Evolutionary conservation across 352 stramenopile genomes (phyloP), one percentile per base, ranked within the genome.

Genomic region (Phytophthora pisi): DNA sequence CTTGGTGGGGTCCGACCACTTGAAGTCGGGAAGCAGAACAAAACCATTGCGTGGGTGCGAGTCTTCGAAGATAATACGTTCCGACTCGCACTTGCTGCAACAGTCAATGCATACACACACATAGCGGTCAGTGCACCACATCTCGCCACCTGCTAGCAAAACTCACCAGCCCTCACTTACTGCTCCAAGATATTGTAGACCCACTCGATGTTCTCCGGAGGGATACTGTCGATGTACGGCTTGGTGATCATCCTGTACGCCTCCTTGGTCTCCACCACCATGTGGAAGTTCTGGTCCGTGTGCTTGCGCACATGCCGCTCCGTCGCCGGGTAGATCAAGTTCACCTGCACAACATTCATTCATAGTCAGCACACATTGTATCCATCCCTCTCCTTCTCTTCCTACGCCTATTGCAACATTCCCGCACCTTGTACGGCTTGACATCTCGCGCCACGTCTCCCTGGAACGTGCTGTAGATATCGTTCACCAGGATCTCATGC

Each of bases 171-270:
- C 15, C 42, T 26, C 46, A 20, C 88, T 77, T 82, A 96, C 89
- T 92, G 79, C 5, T 94, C 84, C 38, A 96, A 66, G 60, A 96
- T 96, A 59, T 96, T 96, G 78, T 93, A 93, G 47, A 96, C 80
- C 89, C 89, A 96, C 51, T 94, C 85, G 59, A 96, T 81, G 54
- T 91, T 94, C 43, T 90, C 82, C 24, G 52, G 43, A 0, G 86
- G 89, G 56, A 94, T 78, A 57, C 66, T 94, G 40, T 91, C 79
- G 23, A 96, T 96, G 66, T 80, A 93, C 47, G 84, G 79, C 61
- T 73, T 71, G 20, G 87, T 96, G 34, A 95, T 80, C 52, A 64
- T 73, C 38, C 90, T 70, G 74, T 96, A 96, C n/a, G 91, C 64
- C 23, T 79, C 72, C 46, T 84, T 81, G 18, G 89, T 95, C 72